These are phyloP conservation scores for Ceratobasidium sp. DNA, from an alignment of 1,284 basidiomycete species.

Conservation along the genomic window DNA sequence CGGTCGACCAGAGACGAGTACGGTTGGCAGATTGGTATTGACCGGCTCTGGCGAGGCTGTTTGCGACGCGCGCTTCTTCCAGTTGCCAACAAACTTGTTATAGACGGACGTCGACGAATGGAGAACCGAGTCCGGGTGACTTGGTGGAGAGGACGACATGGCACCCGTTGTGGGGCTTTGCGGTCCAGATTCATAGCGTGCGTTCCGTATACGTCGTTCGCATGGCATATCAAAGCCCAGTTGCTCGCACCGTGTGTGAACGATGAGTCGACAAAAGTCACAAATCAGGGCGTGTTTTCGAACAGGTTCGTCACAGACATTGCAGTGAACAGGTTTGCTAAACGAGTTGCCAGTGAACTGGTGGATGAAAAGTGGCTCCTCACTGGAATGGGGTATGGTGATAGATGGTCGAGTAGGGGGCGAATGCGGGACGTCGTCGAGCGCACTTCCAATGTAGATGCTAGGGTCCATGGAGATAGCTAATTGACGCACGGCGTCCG, in stretches of 20 bases:
- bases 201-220: conserved; percentile 65
- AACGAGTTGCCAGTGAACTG: conserved; percentile 94
- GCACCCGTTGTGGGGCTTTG: conserved; percentile 40
- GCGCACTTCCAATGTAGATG: conserved; percentile 18
- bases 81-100: conserved; percentile 34
- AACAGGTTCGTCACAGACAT: conserved; percentile 80
- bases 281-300: conserved; percentile 90
- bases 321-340: conserved; percentile 86
- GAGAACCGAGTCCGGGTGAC: conserved; percentile 9
- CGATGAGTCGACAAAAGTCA: conserved; percentile 87
- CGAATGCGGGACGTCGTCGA: conserved; percentile 20
- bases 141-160: conserved; percentile 31
- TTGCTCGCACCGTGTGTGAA: conserved; percentile 78
- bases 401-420: conserved; percentile 54
- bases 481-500: conserved; percentile 49
- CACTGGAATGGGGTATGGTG: conserved; percentile 50
- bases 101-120: conserved; percentile 19
- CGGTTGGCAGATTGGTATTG: conserved; percentile 6
- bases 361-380: conserved; percentile 62
- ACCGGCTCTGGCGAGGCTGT: conserved; percentile 23
- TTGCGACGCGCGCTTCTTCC: conserved; percentile 29
- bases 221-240: conserved; percentile 77
- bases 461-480: conserved; percentile 31
- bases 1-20: conserved; percentile 6
- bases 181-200: conserved; percentile 52